Base-by-base conservation (phyloP, 495 filamentous ascomycete genomes). In the Cryomyces minteri region DNA sequence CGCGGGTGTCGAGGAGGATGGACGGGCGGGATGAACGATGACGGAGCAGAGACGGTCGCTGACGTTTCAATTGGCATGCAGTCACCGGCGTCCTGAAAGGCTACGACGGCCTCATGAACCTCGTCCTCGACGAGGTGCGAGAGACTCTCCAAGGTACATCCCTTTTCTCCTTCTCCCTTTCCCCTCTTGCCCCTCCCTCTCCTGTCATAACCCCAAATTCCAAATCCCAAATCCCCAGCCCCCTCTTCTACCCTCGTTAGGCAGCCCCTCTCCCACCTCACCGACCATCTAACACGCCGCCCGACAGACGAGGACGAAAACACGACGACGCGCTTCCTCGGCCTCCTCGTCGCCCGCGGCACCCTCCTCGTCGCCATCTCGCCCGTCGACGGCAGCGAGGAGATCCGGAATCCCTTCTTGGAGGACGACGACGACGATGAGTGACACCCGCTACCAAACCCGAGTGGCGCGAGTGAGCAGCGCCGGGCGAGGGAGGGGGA, bases 91-190 rank as follows among this genome's bases (percentile, higher is more conserved):
- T 73, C 5, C 72, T 98, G 7, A 98, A 96, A 58, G 90, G 90
- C 41, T 94, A 85, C 54, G 90, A 98, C 55, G 87, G 88, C 53
- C 69, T 98, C 33, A 95, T 96, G 88, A 98, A 96, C 61, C 67
- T 98, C 44, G 90, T 98, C 18, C 68, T 98, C 43, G 92, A 96
- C 55, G 84, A 96, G 43, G 88, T 90, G 18, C 78, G 92, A 63
- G 90, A 98, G 59, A 67, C 77, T 25, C 72, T 94, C 63, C 71
- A 82, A 67, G 88, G 88, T 94, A 54, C 50, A 70, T 53, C 29
- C 18, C 36, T 25, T 14, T 38, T 9, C 9, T 38, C 34, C 9
- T 10, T 38, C 34, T 10, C 3, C 9, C 34, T 38, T 36, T 28
- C 43, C 29, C 11, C 12, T 6, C 39, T 54, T 14, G 57, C 53